These are phyloP conservation scores for Meyerozyma sp. DNA, from an alignment of 1,139 yeast species.

Conservation along the genomic window DNA sequence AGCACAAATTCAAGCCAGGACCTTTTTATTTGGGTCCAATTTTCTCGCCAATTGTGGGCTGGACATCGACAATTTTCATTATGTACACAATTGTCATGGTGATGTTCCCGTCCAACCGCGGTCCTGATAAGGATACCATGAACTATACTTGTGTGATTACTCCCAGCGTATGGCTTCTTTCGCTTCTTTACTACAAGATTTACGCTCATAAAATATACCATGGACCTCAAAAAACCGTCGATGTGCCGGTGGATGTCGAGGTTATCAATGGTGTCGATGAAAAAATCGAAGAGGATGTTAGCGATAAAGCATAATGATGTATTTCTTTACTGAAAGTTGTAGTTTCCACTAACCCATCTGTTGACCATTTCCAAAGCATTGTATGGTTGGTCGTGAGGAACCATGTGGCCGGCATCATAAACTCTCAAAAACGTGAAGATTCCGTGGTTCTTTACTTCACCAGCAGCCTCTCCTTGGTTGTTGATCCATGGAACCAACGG, in stretches of 20 bases:
- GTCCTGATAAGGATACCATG: conserved; percentile 40
- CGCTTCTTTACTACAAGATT: conserved; percentile 37
- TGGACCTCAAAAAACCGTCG: conserved; percentile 43
- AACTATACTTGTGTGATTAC: conserved; percentile 58
- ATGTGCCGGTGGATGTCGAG: conserved; percentile 11
- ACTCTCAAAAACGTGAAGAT: conserved; percentile 58
- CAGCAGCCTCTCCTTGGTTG: conserved; percentile 43
- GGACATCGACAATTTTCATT: conserved; percentile 29
- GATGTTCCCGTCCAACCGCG: conserved; percentile 38
- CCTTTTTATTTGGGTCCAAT: conserved; percentile 54
- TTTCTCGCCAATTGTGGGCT: conserved; percentile 38
- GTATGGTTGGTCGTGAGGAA: conserved; percentile 78
- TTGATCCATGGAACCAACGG: conserved; percentile 39
- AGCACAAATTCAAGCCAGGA: conserved; percentile 54
- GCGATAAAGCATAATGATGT: not conserved
- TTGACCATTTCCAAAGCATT: conserved; percentile 71
- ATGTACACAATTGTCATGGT: conserved; percentile 40
- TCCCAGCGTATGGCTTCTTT: conserved; percentile 33
- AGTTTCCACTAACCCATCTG: conserved; percentile 64
- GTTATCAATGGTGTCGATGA: conserved; percentile 8
- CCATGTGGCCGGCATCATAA: conserved; percentile 71
- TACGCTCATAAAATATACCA: conserved; percentile 44
- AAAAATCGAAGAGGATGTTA: not conserved
- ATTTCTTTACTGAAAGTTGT: conserved; percentile 12
- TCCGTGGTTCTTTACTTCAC: conserved; percentile 51